Evolutionary conservation across 306 rosid genomes (phyloP).

Genomic region (Echinosophora koreensis): DNA sequence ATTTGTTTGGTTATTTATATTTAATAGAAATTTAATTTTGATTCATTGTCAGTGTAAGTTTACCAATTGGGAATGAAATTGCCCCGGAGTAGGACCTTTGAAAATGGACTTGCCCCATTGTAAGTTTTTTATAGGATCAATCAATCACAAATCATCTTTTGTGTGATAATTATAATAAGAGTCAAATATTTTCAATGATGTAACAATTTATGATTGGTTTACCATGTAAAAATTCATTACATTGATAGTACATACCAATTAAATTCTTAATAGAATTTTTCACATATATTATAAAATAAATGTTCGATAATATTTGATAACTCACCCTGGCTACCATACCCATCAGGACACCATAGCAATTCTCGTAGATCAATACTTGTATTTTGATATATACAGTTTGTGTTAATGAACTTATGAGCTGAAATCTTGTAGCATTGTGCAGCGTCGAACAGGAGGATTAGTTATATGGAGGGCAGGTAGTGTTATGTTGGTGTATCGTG

Average conservation of each 20-base stretch:
- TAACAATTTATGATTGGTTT: no score
- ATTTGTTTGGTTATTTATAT: slow-evolving; percentile 9
- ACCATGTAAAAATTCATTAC: no score
- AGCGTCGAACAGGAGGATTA: slow-evolving; percentile 92
- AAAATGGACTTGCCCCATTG: no score
- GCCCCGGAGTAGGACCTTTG: no score
- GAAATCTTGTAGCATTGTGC: slow-evolving; percentile 66
- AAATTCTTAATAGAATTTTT: neutral
- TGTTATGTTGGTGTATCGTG: slow-evolving; percentile 91
- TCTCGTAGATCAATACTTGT: neutral
- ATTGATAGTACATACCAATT: no score
- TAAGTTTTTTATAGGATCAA: no score
- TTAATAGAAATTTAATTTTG: neutral
- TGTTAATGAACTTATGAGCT: slow-evolving; percentile 51
- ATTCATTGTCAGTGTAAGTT: no score
- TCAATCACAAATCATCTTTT: no score
- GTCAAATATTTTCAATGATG: no score
- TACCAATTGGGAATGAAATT: no score
- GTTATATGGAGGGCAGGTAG: slow-evolving; percentile 93
- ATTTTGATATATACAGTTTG: neutral
- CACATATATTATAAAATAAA: neutral
- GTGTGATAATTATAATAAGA: no score
- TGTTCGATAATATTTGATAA: slow-evolving; percentile 9
- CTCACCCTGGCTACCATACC: neutral
- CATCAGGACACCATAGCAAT: neutral